Conservation (phyloP, 202 grass and related monocot species). For the Panicum hallii region DNA sequence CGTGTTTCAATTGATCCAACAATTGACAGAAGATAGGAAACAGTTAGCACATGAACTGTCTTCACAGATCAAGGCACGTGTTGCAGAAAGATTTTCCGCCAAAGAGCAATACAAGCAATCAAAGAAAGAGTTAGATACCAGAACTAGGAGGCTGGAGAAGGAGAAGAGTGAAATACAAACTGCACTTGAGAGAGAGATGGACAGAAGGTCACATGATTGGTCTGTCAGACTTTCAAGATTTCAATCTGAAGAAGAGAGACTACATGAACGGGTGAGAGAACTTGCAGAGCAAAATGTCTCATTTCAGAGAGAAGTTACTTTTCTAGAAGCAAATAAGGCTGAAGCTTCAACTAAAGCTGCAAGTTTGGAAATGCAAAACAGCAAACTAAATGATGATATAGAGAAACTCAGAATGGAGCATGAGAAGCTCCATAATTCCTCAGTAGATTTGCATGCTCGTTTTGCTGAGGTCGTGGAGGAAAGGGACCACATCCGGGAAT, state of each 20-base stretch:
- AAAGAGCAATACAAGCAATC: slow-evolving; percentile 63
- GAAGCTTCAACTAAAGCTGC: slow-evolving; percentile 40
- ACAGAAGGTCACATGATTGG: slow-evolving; percentile 72
- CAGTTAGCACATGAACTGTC: slow-evolving; percentile 61
- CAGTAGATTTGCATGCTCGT: slow-evolving; percentile 52
- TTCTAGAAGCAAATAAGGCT: slow-evolving; percentile 54
- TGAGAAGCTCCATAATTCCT: slow-evolving; percentile 51
- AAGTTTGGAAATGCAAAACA: slow-evolving; percentile 58
- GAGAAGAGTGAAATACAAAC: slow-evolving; percentile 69
- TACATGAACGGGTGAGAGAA: slow-evolving; percentile 82
- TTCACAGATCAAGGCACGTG: slow-evolving; percentile 73
- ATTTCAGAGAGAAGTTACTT: slow-evolving; percentile 78
- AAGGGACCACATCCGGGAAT: slow-evolving; percentile 53
- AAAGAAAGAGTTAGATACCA: slow-evolving; percentile 56
- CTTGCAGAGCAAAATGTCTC: slow-evolving; percentile 86
- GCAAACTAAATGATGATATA: slow-evolving; percentile 52
- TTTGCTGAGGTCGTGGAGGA: slow-evolving; percentile 54
- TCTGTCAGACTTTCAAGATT: slow-evolving; percentile 56
- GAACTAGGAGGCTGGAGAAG: slow-evolving; percentile 66
- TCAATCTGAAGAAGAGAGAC: slow-evolving; percentile 77
- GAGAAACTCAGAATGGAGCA: slow-evolving; percentile 56
- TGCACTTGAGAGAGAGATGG: slow-evolving; percentile 72
- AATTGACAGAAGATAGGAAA: slow-evolving; percentile 69
- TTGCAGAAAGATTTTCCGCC: slow-evolving; percentile 64
- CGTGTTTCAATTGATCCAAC: slow-evolving; percentile 61